Conservation (phyloP, 2,329 filamentous ascomycete species). For the Sporothrix dimorphospora region DNA sequence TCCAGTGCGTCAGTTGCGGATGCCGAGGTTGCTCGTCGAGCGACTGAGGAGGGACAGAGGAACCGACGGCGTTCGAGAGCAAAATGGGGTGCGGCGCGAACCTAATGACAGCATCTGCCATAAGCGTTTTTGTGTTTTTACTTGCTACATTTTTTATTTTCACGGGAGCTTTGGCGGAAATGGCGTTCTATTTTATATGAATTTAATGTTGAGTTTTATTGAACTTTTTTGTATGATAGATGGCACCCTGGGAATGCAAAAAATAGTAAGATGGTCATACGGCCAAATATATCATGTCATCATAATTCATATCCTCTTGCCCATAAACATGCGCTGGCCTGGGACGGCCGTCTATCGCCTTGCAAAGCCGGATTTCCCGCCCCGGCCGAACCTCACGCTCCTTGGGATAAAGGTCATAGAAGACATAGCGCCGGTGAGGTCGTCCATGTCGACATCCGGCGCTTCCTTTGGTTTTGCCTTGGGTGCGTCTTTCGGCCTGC, state of each 20-base stretch:
- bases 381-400: constrained; percentile 67
- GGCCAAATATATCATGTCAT: not conserved
- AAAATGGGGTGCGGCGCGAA: not conserved
- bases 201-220: not conserved
- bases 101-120: constrained; percentile 2
- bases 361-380: constrained; percentile 56
- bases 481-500: not conserved
- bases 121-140: not conserved
- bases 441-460: constrained; percentile 53
- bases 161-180: not conserved
- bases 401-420: constrained; percentile 71
- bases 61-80: not conserved
- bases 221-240: not conserved
- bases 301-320: not conserved
- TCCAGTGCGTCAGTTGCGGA: constrained; percentile 94
- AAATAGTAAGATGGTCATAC: not conserved
- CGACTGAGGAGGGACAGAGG: constrained; percentile 9
- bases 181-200: not conserved
- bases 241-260: no score
- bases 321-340: no score
- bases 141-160: not conserved
- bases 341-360: constrained; percentile 44
- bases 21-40: constrained; percentile 76
- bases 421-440: constrained; percentile 69
- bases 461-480: not conserved